Base-by-base conservation (phyloP, 352 stramenopile species). In the Phytophthora multivora region DNA sequence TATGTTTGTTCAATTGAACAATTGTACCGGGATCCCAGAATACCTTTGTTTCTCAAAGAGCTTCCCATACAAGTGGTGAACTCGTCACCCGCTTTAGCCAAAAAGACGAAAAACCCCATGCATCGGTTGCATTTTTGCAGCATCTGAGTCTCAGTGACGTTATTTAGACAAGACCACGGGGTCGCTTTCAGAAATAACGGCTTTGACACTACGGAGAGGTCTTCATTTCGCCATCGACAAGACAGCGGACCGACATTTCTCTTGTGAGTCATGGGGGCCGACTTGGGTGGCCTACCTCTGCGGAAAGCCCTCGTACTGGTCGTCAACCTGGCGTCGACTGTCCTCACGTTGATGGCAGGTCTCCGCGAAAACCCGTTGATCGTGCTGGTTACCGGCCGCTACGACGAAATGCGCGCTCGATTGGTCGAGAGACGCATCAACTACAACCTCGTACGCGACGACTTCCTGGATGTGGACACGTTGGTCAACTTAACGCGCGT, bases 311-410 rank as follows among this genome's bases (percentile, higher is more conserved):
- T 67, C 18, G 63, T 79, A 4, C 30, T 79, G 33, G 18, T 75
- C 9, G 46, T 80, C 33, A 83, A 86, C 57, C 23, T 88, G 21
- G 66, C 63, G n/a, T 77, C 76, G 9, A 81, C 73, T 15, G 45
- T 64, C 3, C 66, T 88, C 40, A 86, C 79, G 11, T 55, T 88
- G 23, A 65, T 83, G 35, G 79, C 76, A 43, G 79, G 79, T 23
- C 52, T 88, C 19, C 75, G 65, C 4, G 79, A 88, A 57, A 88
- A 88, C 61, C 76, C 79, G 0, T 26, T 88, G 13, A 48, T 83
- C 21, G 71, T 85, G 18, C 51, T 76, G 7, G 23, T 78, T 15
- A 74, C 74, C 0, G 72, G 76, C 8, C 63, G 65, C 4, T 88
- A 88, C 61, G 72, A 82, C 33, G 48, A 69, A 12, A 73, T 86